Evolutionary conservation across 1,284 basidiomycete species (phyloP), one percentile per base, ranked within the genome.

Genomic region (Cryptococcus sp.): DNA sequence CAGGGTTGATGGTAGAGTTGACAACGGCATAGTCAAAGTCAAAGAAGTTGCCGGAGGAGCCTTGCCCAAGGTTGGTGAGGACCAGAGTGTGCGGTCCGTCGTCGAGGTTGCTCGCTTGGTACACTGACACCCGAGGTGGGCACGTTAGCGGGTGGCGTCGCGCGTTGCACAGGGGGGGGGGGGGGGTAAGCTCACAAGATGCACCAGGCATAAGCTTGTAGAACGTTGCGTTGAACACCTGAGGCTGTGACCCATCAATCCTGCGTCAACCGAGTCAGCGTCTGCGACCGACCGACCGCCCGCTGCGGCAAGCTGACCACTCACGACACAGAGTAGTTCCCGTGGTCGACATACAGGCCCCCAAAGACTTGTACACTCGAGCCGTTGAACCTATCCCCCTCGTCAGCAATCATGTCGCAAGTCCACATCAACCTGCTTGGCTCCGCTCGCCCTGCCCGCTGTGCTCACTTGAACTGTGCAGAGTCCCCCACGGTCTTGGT

Each of bases 11-110:
- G 13, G 59, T 60, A 23, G 40, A 46, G 53, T 63, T 61, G 46
- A 62, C 60, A 5, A 62, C 36, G 15, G 55, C 60, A 36, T 61
- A 64, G 45, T 62, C 62, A 38, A 66, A 50, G 39, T 61, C 56
- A 4, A 62, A 45, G 11, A 44, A 47, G 5, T 36, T 54, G 6
- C 57, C 61, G 12, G 24, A 36, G 1, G 52, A 39, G 15, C 54
- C 56, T 38, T 46, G 21, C 18, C 60, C 62, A 24, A 61, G 24
- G 33, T 66, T 64, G 15, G 57, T 64, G 16, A 63, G 28, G 13
- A 53, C 23, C 7, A 66, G 18, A 12, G 46, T 48, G 46, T 66
- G 64, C 3, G 50, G 53, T 1, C 55, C 56, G 8, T 66, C 62
- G 7, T 50, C 35, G 1, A 66, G 56, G 9, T 48, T 48, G 13